These are phyloP conservation scores for Fomitopsis pinicola DNA, from an alignment of 1,284 basidiomycete species.

Conservation along the genomic window DNA sequence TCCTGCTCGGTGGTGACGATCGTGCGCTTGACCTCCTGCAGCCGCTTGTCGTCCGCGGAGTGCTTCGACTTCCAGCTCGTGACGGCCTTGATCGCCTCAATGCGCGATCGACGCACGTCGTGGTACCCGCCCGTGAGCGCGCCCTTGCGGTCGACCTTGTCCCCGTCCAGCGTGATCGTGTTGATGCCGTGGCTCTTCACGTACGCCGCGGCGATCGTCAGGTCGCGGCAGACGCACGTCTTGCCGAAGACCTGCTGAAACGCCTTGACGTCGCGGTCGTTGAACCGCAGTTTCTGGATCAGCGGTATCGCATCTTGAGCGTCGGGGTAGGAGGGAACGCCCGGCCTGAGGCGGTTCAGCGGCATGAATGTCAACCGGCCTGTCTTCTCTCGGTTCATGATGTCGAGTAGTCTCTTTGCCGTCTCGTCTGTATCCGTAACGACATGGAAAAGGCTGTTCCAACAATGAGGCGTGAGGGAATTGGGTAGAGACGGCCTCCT, in stretches of 20 bases:
- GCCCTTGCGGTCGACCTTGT: constrained; percentile 96
- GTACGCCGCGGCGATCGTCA: constrained; percentile 91
- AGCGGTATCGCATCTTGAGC: constrained; percentile 88
- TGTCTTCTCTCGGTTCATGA: constrained; percentile 89
- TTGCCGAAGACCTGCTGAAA: constrained; percentile 99
- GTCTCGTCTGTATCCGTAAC: constrained; percentile 97
- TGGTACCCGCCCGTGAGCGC: constrained; percentile 95
- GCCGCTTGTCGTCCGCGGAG: constrained; percentile 60
- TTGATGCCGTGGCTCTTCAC: constrained; percentile 94
- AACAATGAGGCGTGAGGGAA: background rate
- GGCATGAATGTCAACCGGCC: constrained; percentile 99
- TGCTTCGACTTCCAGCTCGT: constrained; percentile 75
- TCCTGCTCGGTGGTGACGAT: constrained; percentile 82
- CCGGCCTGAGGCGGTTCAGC: constrained; percentile 91
- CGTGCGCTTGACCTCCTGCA: constrained; percentile 70
- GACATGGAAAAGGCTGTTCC: constrained; percentile 86
- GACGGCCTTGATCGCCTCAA: constrained; percentile 83
- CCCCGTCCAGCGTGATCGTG: constrained; percentile 96
- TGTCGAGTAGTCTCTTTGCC: constrained; percentile 81
- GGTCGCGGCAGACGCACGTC: constrained; percentile 92
- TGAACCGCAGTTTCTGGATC: constrained; percentile 80
- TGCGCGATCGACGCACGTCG: constrained; percentile 84
- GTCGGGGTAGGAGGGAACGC: constrained; percentile 63
- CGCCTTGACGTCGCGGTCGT: constrained; percentile 71
- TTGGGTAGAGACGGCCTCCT: background rate